Base-by-base conservation (phyloP, 768 basidiomycete species). In the Austroboletus festivus region DNA sequence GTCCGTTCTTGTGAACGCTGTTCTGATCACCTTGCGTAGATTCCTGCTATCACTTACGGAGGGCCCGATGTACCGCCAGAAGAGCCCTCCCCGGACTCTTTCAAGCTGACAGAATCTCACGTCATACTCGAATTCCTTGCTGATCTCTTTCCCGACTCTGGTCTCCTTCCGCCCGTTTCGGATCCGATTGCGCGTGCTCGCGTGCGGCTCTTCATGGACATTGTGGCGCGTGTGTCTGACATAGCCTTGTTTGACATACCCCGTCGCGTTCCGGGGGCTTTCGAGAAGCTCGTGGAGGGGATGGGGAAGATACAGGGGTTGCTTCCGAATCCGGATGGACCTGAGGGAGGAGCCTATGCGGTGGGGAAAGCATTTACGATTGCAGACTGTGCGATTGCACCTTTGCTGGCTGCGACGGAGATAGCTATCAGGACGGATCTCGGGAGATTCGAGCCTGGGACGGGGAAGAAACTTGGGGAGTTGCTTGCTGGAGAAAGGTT, bases 101-200 rank as follows among this genome's bases (percentile, higher is more conserved):
- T 67, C 46, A 85, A 85, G 64, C 55, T 86, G 56, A 75, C 81
- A 11, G 85, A 86, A 56, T 85, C 83, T 3, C 72, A 74, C 30
- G 72, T 84, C 22, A 75, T 85, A 48, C 70, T 85, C 50, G 81
- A 86, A 60, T 80, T 86, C 64, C 60, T 85, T 46, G 82, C 80
- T 10, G 84, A 85, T 56, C 60, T 85, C 31, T 77, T 69, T 59
- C 75, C 76, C 0, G 54, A 70, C 26, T 70, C 74, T 2, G 21
- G 42, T 26, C 69, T 84, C 42, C 74, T 81, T 9, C 83, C 83
- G 2, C 54, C 55, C 1, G 21, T 12, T 1, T 61, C 68, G 4
- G 76, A 82, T 57, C 78, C 81, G 3, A 70, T 81, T 26, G 55
- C 55, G 3, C 78, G 81, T 24, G 84, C 85, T 13, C 71, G 74